Base-by-base conservation (phyloP, 768 basidiomycete species). In the Xerocomellus chrysenteron region DNA sequence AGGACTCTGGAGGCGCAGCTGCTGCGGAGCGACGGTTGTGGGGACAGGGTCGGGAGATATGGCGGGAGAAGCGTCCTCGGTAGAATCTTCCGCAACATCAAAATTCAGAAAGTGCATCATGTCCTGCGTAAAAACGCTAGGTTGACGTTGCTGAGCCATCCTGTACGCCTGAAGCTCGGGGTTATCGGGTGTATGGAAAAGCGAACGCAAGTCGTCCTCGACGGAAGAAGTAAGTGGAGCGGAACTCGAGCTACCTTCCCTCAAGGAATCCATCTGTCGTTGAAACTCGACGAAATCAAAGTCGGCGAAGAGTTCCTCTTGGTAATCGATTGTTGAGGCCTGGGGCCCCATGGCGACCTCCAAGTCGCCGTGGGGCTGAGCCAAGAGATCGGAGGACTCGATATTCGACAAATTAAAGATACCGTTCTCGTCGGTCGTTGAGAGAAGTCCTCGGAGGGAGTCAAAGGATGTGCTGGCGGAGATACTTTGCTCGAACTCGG, bases 51-150 rank as follows among this genome's bases (percentile, higher is more conserved):
- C 17, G 7, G 49, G 7, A 17, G 44, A 32, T 28, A n/a, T 17
- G 16, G 42, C 24, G 16, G 36, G 11, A 40, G 54, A 44, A 32
- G 42, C 7, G 13, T 61, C 54, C 51, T 63, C 58, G 24, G 40
- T 24, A 19, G 47, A 40, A 10, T 19, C 52, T 50, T 57, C 65
- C 45, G 47, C 56, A 35, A 52, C 65, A 3, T 72, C 76, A 5
- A 77, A 69, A 52, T 80, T 74, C 60, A 80, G 61, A 49, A 69
- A 80, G 28, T 74, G 59, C 58, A 78, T 70, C 39, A 71, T 65
- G 10, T 78, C 71, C 14, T 64, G 68, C 2, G 68, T 59, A 32
- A 62, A 65, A 55, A 57, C 26, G 47, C 59, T 70, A 50, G 55
- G 62, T 35, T 61, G 67, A 37, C 53, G 67, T 14, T 60, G 65